Base-by-base conservation (phyloP, 2,329 filamentous ascomycete species). In the Monilinia fructicola region DNA sequence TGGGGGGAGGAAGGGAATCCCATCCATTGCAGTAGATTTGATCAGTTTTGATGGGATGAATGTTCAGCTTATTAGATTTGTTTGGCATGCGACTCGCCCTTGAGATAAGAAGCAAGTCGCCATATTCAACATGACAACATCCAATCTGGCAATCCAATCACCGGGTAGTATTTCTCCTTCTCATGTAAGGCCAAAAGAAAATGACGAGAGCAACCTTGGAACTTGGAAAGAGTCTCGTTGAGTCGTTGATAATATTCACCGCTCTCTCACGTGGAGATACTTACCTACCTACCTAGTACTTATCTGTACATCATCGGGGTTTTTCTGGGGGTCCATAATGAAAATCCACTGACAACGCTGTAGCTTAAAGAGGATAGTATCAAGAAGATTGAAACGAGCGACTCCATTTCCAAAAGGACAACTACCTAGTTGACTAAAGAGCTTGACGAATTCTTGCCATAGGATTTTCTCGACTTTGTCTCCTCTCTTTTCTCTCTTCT, bases 301-400 rank as follows among this genome's bases (percentile, higher is more conserved):
- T 44, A 55, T 42, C 50, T 55, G 61, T 21, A 46, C 53, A 64
- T 64, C 53, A 64, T 56, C 38, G 50, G 50, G 50, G 35, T 5
- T 64, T 31, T 46, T 46, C 44, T 26, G 46, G 44, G 44, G 58
- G 46, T 38, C 58, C 58, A 38, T 50, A 21, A 52, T 14, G 48
- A 5, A 50, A 48, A 61, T n/a, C 58, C 44, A 61, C 58, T 28
- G 31, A 61, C 58, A 61, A 38, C 58, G 31, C 44, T 50, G 44
- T 38, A 61, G 28, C 42, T 60, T 42, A 35, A 23, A 28, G 44
- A 38, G 31, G 9, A 23, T 50, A 21, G n/a, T 50, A 52, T 50
- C 26, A 46, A 59, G 56, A 48, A 42, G 40, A 42, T 16, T 42
- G 40, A 42, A 59, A 59, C 42, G 56, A 60, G 40, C 46, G 56